A percentile compares a stretch with the other conserved stretches of the same genome.
phyloP scores from a whole-genome alignment of 2,329 filamentous ascomycete species.

The Cadophora malorum region DNA sequence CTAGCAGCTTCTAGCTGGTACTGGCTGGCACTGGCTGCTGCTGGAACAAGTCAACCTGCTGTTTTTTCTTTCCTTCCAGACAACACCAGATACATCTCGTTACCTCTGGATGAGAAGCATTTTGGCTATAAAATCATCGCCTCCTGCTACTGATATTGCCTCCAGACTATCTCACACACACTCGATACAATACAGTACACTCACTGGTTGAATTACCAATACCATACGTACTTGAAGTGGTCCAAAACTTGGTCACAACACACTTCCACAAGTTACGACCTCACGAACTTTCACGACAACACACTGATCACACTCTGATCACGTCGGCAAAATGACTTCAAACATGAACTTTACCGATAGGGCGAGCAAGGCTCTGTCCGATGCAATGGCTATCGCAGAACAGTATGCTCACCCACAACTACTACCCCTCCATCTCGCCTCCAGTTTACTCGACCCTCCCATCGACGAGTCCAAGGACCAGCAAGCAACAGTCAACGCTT shows the following conservation, averaged over 20 bases:
- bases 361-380: slow-evolving; percentile 86
- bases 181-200: background rate
- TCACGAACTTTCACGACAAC: background rate
- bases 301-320: slow-evolving; percentile 38
- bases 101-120: slow-evolving; percentile 8
- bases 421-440: slow-evolving; percentile 86
- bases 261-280: slow-evolving; percentile 21
- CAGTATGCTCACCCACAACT: slow-evolving; percentile 93
- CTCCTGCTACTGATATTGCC: background rate
- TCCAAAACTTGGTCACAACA: background rate
- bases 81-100: slow-evolving; percentile 24
- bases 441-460: slow-evolving; percentile 78
- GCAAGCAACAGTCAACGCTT: slow-evolving; percentile 68
- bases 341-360: slow-evolving; percentile 93
- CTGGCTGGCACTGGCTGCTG: background rate
- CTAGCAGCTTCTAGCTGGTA: slow-evolving; percentile 27
- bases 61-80: slow-evolving; percentile 16
- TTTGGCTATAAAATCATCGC: slow-evolving; percentile 11
- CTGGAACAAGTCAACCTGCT: background rate
- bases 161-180: background rate
- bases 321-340: slow-evolving; percentile 61
- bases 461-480: slow-evolving; percentile 82
- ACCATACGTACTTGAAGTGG: background rate
- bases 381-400: slow-evolving; percentile 86
- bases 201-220: slow-evolving; percentile 6